A percentile compares a stretch with the other conserved stretches of the same genome.
Conservation (phyloP, 306 rosid genomes). For the Malus orientalis region DNA sequence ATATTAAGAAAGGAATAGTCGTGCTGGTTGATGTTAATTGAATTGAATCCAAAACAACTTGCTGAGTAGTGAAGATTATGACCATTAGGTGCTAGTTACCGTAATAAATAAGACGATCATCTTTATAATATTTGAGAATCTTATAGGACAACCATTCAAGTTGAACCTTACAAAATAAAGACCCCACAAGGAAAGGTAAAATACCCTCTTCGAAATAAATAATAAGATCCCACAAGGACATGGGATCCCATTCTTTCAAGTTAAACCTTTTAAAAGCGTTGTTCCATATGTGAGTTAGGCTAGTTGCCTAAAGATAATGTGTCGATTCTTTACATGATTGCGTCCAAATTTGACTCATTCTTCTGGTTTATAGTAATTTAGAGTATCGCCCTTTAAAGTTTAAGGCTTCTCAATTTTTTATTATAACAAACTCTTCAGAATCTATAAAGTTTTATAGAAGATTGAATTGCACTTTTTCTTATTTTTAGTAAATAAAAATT, state of each 20-base stretch:
- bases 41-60: background rate
- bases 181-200: too few species aligned
- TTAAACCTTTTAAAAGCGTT: too few species aligned
- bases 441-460: background rate
- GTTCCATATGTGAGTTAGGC: background rate
- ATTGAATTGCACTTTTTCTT: background rate
- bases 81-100: background rate
- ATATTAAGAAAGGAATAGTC: background rate
- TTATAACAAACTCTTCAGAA: background rate
- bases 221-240: background rate
- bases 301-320: background rate
- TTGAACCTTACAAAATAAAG: too few species aligned
- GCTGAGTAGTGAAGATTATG: background rate
- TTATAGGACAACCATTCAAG: background rate
- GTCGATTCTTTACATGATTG: background rate
- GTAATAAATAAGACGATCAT: background rate
- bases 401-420: too few species aligned
- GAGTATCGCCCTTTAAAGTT: background rate
- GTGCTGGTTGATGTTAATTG: background rate
- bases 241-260: background rate
- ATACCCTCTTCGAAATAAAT: too few species aligned
- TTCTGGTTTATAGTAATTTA: background rate
- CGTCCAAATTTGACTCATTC: too few species aligned
- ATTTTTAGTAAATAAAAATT: background rate
- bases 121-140: background rate